A percentile compares a stretch with the other conserved stretches of the same genome.
Evolutionary conservation across 495 filamentous ascomycete genomes (phyloP).

Genomic region (Pyrenopolyporus hunteri): DNA sequence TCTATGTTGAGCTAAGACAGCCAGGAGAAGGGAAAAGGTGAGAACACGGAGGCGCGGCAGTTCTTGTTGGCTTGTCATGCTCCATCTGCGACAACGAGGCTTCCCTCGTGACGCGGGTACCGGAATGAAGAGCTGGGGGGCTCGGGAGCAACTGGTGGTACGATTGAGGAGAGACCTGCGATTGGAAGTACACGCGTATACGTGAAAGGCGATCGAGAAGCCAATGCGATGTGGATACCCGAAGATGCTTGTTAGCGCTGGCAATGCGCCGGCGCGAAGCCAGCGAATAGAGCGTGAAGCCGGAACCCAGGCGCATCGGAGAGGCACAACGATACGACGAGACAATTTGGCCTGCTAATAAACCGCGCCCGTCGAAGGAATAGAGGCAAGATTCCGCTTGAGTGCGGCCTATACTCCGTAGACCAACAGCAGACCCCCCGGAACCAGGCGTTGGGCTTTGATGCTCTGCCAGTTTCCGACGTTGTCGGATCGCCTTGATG

Average conservation of each 20-base stretch:
- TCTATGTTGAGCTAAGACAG: constrained; percentile 13
- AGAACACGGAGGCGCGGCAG: constrained; percentile 4
- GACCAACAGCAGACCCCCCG: too few species aligned
- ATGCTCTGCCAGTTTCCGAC: constrained; percentile 12
- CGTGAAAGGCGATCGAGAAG: neutral
- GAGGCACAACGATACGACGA: neutral
- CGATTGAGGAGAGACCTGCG: neutral
- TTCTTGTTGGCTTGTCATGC: constrained; percentile 19
- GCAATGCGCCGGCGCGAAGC: constrained; percentile 24
- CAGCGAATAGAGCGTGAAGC: constrained; percentile 10
- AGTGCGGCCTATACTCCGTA: too few species aligned
- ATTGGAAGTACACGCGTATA: neutral
- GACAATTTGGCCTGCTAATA: too few species aligned
- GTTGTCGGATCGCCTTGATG: constrained; percentile 39
- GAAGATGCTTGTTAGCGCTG: constrained; percentile 8
- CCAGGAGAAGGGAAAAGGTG: neutral
- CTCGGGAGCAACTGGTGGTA: neutral
- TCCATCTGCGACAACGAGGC: constrained; percentile 26
- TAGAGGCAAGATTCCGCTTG: too few species aligned
- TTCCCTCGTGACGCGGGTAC: constrained; percentile 23
- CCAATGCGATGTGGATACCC: constrained; percentile 3
- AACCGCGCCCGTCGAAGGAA: too few species aligned
- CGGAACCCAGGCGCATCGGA: neutral
- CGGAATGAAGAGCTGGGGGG: constrained; percentile 15
- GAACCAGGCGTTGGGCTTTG: constrained; percentile 5